phyloP scores from a whole-genome alignment of 2,329 filamentous ascomycete genomes.

The Coniella vitis region DNA sequence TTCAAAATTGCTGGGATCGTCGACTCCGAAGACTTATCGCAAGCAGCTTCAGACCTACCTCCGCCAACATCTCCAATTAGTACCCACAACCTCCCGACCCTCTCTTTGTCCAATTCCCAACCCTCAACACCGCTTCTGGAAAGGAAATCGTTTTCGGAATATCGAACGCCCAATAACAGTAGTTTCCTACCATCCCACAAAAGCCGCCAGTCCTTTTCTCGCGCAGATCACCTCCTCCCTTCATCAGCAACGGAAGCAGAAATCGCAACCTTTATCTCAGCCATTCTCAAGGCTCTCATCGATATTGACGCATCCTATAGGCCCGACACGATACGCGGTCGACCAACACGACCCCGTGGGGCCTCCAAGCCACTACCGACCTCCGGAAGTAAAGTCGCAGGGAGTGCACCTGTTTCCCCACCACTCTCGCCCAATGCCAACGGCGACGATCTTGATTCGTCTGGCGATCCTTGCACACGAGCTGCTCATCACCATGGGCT shows the following conservation, averaged over 20 bases:
- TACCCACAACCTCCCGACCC: not conserved
- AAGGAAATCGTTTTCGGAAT: not conserved
- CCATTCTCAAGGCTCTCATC: constrained; percentile 43
- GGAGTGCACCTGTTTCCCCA: constrained; percentile 1
- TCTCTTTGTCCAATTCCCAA: not conserved
- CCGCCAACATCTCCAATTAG: not conserved
- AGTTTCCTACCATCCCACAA: constrained; percentile 16
- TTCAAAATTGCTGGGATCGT: constrained; percentile 55
- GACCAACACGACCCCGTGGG: not conserved
- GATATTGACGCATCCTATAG: constrained; percentile 40
- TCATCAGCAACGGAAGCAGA: constrained; percentile 48
- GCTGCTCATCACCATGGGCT: not conserved
- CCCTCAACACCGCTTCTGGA: constrained; percentile 1
- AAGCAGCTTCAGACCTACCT: not conserved
- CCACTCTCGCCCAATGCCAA: not conserved
- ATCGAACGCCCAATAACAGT: not conserved
- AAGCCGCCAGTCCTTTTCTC: constrained; percentile 33
- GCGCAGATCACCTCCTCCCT: constrained; percentile 51
- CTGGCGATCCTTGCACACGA: not conserved
- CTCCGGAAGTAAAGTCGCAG: constrained; percentile 3
- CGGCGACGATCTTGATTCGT: not conserved
- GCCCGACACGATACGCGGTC: constrained; percentile 26
- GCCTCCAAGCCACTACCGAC: not conserved
- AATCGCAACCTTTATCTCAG: constrained; percentile 45
- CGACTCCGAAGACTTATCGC: constrained; percentile 29